Evolutionary conservation across 2,329 filamentous ascomycete genomes (phyloP), one percentile per base, ranked within the genome.

Genomic region (Fusarium solani-melongenae): DNA sequence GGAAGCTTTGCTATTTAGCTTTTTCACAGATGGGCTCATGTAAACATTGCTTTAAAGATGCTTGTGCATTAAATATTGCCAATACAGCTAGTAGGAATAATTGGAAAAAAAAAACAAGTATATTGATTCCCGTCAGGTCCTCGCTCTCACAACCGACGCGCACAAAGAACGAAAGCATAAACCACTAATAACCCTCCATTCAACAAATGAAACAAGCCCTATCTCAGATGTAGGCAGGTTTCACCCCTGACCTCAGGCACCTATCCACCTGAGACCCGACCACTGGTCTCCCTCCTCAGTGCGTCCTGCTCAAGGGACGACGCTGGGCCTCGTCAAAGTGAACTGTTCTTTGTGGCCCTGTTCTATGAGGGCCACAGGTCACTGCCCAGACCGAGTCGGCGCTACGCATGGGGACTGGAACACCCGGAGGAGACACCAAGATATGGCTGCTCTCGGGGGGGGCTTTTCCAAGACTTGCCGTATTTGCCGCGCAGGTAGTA

Each of bases 1-100:
- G 5, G 38, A 64, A 2, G 53, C 63, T 9, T 27, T 51, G 2
- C 15, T 71, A 9, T 39, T 68, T 12, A 31, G 24, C 8, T 61
- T 64, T 31, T 4, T 64, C 1, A 15, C 27, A 0, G 46, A 67
- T 5, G 22, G 24, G 8, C 31, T 67, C 3, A 10, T 59, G 15
- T 68, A 24, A 49, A 44, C 22, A 5, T 12, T n/a, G 4, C 27
- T n/a, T 29, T 6, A 4, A 38, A 5, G 8, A 11, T 39, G 20
- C 20, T 5, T 24, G 11, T 6, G 8, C 2, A 2, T 24, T 6
- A 3, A 31, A 22, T 7, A 34, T n/a, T 29, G 24, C 24, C 2
- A 7, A 7, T n/a, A 2, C n/a, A n/a, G 10, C 15, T 1, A 31
- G 27, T 20, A 9, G 14, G 5, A 9, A 20, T 1, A 9, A 1